Evolutionary conservation across 148 eudicot genomes (phyloP), one percentile per base, ranked within the genome.

Genomic region (Tetragonia tetragonoides): DNA sequence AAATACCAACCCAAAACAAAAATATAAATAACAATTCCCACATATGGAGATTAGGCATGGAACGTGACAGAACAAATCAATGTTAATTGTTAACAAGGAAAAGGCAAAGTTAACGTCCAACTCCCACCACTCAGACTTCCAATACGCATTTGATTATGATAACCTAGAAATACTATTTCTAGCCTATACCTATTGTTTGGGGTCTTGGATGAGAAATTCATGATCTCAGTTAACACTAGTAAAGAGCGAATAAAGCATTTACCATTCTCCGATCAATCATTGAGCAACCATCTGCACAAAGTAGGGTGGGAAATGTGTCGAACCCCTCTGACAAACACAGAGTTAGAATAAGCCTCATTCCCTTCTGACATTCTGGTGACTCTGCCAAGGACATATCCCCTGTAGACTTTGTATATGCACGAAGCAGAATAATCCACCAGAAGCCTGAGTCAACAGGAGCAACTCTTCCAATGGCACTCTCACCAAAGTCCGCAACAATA

Each of bases 191-290:
- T 46, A 46, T 46, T 46, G 49, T 46, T 46, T 10, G 49, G 49
- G 49, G 10, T 5, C 49, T 46, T 46, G 49, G 49, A 46, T 46
- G 10, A 46, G 49, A 46, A 46, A 46, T 46, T 28, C 49, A 46
- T 46, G 49, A 46, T 46, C 10, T 46, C n/a, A 44, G 70, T 47
- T 11, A 23, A 79, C 66, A 53, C 44, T 34, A 34, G 7, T 20
- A 54, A 46, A 14, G 37, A 51, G 61, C 46, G 49, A 6, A 72
- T n/a, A 38, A 56, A 56, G 74, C 44, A 83, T 37, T 80, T 87
- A 95, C 99, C 99, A 95, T 95, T 73, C 99, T 92, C 34, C 99
- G 91, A 87, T 95, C 99, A 84, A 95, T 87, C 99, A 95, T 95
- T 28, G 99, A 95, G 85, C 99, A 95, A 20, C 99, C 99, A 88